Percentiles rank a stretch among this genome's conserved stretches.
These are phyloP conservation scores for Porodaedalea pini DNA, from an alignment of 1,284 basidiomycete genomes.

Conservation along the genomic window DNA sequence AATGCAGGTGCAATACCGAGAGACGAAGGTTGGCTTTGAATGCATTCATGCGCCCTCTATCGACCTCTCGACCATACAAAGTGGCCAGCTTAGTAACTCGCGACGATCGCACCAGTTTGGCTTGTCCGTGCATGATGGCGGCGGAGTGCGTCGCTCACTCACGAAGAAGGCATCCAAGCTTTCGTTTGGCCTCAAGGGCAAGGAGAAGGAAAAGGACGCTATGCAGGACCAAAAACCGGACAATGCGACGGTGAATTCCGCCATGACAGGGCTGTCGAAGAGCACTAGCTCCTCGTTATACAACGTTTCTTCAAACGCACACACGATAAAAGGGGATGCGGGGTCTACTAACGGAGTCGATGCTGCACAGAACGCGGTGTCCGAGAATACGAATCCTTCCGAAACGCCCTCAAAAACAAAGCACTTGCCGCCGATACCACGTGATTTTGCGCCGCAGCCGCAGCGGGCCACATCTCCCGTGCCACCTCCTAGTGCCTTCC, in stretches of 20 bases:
- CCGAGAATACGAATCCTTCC: constrained; percentile 26
- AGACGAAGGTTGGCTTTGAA: constrained; percentile 90
- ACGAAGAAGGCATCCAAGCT: constrained; percentile 74
- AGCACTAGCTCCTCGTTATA: constrained; percentile 79
- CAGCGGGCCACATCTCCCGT: constrained; percentile 24
- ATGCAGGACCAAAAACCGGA: constrained; percentile 36
- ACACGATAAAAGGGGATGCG: constrained; percentile 40
- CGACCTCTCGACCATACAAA: constrained; percentile 71
- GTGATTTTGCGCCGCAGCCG: constrained; percentile 45
- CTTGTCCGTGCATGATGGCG: constrained; percentile 28
- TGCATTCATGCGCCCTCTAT: constrained; percentile 95
- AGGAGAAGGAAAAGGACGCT: constrained; percentile 34
- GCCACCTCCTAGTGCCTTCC: constrained; percentile 34
- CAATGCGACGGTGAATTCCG: constrained; percentile 44
- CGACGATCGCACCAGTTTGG: constrained; percentile 27
- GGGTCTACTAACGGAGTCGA: constrained; percentile 27
- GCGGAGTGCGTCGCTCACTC: constrained; percentile 49
- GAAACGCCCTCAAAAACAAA: constrained; percentile 48
- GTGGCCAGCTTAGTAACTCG: constrained; percentile 27
- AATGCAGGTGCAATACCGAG: constrained; percentile 92
- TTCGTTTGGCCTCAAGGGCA: constrained; percentile 55
- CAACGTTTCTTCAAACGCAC: constrained; percentile 58
- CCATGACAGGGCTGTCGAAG: constrained; percentile 32
- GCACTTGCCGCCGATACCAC: constrained; percentile 67
- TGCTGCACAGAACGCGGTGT: not conserved